These are phyloP conservation scores for Stromatinia cepivora DNA, from an alignment of 2,329 filamentous ascomycete species.

Conservation along the genomic window DNA sequence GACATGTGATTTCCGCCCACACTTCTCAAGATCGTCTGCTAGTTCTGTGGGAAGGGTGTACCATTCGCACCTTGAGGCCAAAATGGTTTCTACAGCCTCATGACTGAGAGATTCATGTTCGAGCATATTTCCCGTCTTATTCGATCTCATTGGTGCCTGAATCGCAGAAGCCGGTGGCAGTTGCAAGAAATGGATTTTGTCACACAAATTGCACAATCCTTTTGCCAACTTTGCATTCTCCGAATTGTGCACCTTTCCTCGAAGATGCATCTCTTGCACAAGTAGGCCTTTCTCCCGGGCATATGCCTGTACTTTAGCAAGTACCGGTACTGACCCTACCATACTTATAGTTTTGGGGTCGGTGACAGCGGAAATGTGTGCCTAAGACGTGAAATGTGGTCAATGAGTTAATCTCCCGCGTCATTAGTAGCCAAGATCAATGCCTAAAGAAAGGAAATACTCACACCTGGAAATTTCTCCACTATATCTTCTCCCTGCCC, in stretches of 20 bases:
- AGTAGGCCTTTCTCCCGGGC: constrained; percentile 15
- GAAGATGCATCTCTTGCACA: constrained; percentile 24
- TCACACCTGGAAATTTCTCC: constrained; percentile 17
- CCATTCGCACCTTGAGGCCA: constrained; percentile 27
- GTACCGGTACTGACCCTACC: constrained; percentile 13
- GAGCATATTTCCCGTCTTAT: neutral
- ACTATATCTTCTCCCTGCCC: constrained; percentile 24
- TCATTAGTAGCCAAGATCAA: too few species aligned
- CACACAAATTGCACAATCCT: constrained; percentile 12
- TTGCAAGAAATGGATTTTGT: neutral
- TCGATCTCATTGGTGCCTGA: constrained; percentile 6
- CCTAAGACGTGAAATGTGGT: neutral
- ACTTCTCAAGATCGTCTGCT: constrained; percentile 17
- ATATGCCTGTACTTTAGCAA: constrained; percentile 18
- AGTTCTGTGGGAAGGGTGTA: constrained; percentile 18
- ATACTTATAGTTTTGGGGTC: constrained; percentile 24
- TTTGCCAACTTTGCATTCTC: constrained; percentile 20
- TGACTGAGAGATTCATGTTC: neutral
- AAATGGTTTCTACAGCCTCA: constrained; percentile 10
- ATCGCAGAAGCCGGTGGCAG: constrained; percentile 3
- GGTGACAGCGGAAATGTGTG: constrained; percentile 21
- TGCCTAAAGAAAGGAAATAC: neutral
- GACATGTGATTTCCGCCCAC: neutral
- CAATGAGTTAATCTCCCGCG: neutral
- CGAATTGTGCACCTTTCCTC: constrained; percentile 27